Evolutionary conservation across 441 rosid species (phyloP), one percentile per base, ranked within the genome.

Genomic region (Jatropha multifida): DNA sequence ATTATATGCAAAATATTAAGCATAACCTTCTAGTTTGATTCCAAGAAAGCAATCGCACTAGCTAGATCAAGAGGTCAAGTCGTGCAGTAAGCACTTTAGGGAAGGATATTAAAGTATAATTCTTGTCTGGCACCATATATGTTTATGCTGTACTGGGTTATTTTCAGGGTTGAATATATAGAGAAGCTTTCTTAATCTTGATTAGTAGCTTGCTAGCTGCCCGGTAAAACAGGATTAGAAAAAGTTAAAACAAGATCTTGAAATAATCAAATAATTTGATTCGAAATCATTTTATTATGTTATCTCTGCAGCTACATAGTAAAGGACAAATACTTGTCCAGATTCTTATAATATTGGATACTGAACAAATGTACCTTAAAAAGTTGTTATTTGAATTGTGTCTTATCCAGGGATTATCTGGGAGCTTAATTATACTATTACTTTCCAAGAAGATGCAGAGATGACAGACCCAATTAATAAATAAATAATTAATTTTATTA

Each of bases 341-440:
- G 48, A 13, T 66, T n/a, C 12, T 55, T 71, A 42, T n/a, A 44
- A 9, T 38, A 8, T 0, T 68, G 0, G 37, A 63, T 11, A 20
- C 11, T 63, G 56, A 59, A 52, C 20, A 64, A 63, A 60, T 23
- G 32, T 54, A 37, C 40, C 68, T 44, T 51, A 27, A 61, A 61
- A 72, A 72, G 74, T 44, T 42, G 66, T 59, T 59, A 26, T 58
- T 71, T 71, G 56, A 71, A 71, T 44, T 71, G 65, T 41, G 41
- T 41, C 59, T 71, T 71, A 27, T 23, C 4, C 54, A 32, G 40
- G 54, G 8, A 26, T 20, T 4, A 5, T 14, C 11, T 23, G 27
- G 7, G 65, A 61, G 17, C 6, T 61, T 27, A 13, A 61, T 32
- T 1, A 61, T 4, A 10, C 61, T n/a, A 55, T n/a, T 70, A 0